Percentiles rank a stretch among this genome's conserved stretches.
phyloP scores from a whole-genome alignment of 352 stramenopile genomes.

The Phytophthora tubulina region DNA sequence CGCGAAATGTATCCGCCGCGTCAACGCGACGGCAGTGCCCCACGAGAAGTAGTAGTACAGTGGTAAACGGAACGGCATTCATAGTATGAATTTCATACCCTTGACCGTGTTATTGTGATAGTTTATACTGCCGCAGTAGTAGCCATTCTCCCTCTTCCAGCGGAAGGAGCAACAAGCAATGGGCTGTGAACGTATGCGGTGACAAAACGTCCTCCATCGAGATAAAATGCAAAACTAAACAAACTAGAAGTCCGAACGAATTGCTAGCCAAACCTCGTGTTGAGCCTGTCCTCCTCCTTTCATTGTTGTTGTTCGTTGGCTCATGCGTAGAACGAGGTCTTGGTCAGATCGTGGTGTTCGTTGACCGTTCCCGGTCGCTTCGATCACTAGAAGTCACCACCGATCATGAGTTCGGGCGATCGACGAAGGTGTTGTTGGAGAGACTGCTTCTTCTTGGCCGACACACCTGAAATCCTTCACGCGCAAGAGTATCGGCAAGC shows the following conservation, averaged over 20 bases:
- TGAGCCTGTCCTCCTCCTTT: slow-evolving; percentile 38
- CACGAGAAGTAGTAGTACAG: background rate
- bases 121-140: slow-evolving; percentile 46
- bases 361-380: slow-evolving; percentile 12
- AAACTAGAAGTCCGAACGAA: slow-evolving; percentile 35
- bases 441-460: slow-evolving; percentile 6
- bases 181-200: slow-evolving; percentile 16
- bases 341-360: slow-evolving; percentile 20
- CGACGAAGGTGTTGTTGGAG: slow-evolving; percentile 3
- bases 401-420: slow-evolving; percentile 11
- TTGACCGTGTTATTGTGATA: slow-evolving; percentile 49
- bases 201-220: slow-evolving; percentile 24
- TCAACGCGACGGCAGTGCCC: slow-evolving; percentile 30
- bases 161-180: slow-evolving; percentile 46
- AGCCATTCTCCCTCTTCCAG: slow-evolving; percentile 53
- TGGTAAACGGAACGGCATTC: slow-evolving; percentile 21
- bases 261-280: slow-evolving; percentile 40
- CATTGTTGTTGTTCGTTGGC: slow-evolving; percentile 20
- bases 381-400: slow-evolving; percentile 21
- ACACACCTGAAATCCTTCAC: slow-evolving; percentile 2
- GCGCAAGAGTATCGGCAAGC: slow-evolving; percentile 3
- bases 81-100: background rate
- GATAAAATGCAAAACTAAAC: slow-evolving; percentile 42
- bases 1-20: slow-evolving; percentile 41
- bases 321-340: slow-evolving; percentile 15